Evolutionary conservation across 352 stramenopile species (phyloP).

Genomic region (Phytophthora ohioensis): DNA sequence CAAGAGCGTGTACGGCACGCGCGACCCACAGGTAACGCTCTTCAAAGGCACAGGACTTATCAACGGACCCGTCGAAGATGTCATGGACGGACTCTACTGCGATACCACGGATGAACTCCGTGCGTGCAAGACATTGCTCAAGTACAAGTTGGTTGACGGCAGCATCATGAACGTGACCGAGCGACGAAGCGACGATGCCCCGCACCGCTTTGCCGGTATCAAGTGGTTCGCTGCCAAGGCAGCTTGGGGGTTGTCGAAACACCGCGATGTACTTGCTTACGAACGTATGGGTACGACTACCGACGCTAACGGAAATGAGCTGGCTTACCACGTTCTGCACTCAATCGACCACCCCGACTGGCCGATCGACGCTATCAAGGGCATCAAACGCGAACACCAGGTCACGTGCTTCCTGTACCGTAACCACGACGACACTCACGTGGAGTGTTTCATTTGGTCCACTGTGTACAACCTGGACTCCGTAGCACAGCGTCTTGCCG

Average conservation of each 20-base stretch:
- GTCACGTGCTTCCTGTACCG: constrained; percentile 61
- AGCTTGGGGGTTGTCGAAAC: constrained; percentile 48
- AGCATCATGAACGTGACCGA: constrained; percentile 57
- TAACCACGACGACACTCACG: constrained; percentile 35
- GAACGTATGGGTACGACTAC: constrained; percentile 64
- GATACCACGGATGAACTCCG: constrained; percentile 56
- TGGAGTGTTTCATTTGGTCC: constrained; percentile 56
- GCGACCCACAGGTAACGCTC: constrained; percentile 51
- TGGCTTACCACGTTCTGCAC: constrained; percentile 65
- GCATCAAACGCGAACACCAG: constrained; percentile 57
- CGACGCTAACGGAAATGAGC: constrained; percentile 52
- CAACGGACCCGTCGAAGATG: constrained; percentile 44
- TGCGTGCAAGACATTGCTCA: constrained; percentile 49
- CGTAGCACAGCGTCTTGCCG: constrained; percentile 45
- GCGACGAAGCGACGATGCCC: constrained; percentile 36
- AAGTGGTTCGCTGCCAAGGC: constrained; percentile 56
- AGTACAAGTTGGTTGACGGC: constrained; percentile 53
- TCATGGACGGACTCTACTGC: constrained; percentile 62
- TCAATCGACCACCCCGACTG: constrained; percentile 68
- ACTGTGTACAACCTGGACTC: constrained; percentile 55
- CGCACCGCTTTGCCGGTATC: constrained; percentile 57
- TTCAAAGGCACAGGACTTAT: constrained; percentile 51
- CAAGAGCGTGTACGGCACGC: constrained; percentile 53
- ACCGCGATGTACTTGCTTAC: constrained; percentile 55
- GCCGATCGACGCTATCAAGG: constrained; percentile 51